Conservation (phyloP, 495 filamentous ascomycete species). For the Chlorociboria aeruginascens region DNA sequence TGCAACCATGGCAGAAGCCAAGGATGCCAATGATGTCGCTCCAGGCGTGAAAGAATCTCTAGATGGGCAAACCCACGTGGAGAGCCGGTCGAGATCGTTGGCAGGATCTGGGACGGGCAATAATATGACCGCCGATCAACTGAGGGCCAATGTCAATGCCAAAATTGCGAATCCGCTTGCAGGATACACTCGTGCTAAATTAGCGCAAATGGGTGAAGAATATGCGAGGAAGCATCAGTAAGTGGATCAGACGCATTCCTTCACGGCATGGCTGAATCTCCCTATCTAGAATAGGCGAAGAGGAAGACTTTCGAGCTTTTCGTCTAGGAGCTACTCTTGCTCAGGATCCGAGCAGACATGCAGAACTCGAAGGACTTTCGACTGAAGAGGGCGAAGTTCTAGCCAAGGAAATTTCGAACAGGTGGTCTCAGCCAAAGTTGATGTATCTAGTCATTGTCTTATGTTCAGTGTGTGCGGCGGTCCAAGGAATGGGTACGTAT, state of each 20-base stretch:
- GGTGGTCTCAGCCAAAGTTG: slow-evolving; percentile 59
- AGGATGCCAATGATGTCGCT: no score
- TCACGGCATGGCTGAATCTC: no score
- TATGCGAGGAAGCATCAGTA: slow-evolving; percentile 49
- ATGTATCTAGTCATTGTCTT: slow-evolving; percentile 58
- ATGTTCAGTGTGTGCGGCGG: slow-evolving; percentile 51
- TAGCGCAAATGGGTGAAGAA: slow-evolving; percentile 49
- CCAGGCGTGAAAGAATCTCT: no score
- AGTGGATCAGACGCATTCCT: no score
- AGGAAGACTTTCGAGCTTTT: slow-evolving; percentile 56
- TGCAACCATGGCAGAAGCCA: no score
- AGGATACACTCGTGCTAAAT: slow-evolving; percentile 42
- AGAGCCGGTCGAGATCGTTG: no score
- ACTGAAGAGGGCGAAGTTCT: slow-evolving; percentile 32
- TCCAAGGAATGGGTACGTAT: slow-evolving; percentile 53
- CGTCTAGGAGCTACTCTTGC: slow-evolving; percentile 63
- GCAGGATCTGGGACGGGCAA: no score
- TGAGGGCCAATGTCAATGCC: background rate
- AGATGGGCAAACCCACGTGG: no score
- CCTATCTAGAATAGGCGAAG: slow-evolving; percentile 33
- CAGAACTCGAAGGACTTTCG: slow-evolving; percentile 23
- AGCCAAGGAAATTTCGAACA: slow-evolving; percentile 49
- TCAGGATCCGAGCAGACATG: slow-evolving; percentile 34
- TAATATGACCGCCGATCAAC: background rate
- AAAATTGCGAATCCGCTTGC: slow-evolving; percentile 56